phyloP scores from a whole-genome alignment of 164 flowering plant genomes.

The Magnolia sinica region DNA sequence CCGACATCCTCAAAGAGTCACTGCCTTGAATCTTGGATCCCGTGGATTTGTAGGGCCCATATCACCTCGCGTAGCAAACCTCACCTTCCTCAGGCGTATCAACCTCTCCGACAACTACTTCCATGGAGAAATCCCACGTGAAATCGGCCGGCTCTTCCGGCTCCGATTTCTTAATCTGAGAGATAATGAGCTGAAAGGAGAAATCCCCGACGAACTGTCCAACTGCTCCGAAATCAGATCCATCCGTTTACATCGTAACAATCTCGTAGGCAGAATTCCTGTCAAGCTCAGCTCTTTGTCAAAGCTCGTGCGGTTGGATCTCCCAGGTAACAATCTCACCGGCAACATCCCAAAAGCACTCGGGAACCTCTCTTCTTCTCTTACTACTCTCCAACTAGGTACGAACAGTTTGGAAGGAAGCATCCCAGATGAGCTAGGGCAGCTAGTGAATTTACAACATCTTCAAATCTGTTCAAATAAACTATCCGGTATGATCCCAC shows the following conservation, averaged over 20 bases:
- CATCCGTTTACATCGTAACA: slow-evolving; percentile 10
- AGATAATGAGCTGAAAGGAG: slow-evolving; percentile 16
- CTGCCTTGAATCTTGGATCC: slow-evolving; percentile 10
- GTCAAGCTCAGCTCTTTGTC: slow-evolving; percentile 23
- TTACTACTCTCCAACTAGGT: slow-evolving; percentile 6
- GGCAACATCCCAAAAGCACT: slow-evolving; percentile 33
- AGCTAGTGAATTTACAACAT: slow-evolving; percentile 5
- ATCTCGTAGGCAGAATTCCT: slow-evolving; percentile 26
- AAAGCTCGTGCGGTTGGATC: slow-evolving; percentile 7
- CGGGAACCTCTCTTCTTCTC: slow-evolving; percentile 34
- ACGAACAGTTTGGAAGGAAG: slow-evolving; percentile 25
- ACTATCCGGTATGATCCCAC: slow-evolving; percentile 14
- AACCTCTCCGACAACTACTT: slow-evolving; percentile 15
- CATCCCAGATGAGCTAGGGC: slow-evolving; percentile 11
- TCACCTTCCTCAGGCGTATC: slow-evolving; percentile 19
- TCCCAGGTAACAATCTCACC: slow-evolving; percentile 26
- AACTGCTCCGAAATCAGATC: slow-evolving; percentile 10
- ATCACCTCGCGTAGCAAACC: slow-evolving; percentile 17
- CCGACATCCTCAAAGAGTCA: slow-evolving; percentile 15
- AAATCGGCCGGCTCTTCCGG: slow-evolving; percentile 10
- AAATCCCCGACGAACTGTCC: slow-evolving; percentile 19
- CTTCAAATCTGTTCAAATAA: slow-evolving; percentile 10
- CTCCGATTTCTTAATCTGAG: slow-evolving; percentile 1
- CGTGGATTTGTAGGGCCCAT: slow-evolving; percentile 11
- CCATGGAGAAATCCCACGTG: slow-evolving; percentile 10